A percentile compares a stretch with the other conserved stretches of the same genome.
Evolutionary conservation across 2,329 filamentous ascomycete species (phyloP).

Genomic region (Penicillium verrucosum): DNA sequence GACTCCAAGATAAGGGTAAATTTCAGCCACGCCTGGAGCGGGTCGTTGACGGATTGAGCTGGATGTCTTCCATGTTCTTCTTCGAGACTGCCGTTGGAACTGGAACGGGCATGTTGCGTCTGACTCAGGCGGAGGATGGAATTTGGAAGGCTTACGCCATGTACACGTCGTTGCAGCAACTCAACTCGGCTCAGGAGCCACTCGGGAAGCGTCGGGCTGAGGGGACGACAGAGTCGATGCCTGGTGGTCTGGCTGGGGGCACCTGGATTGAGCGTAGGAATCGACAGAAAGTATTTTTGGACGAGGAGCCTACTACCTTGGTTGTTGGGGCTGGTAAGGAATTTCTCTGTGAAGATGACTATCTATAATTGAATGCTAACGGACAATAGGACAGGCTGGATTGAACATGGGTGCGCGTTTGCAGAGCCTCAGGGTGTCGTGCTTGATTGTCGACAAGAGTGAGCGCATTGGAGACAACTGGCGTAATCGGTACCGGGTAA

Average conservation of each 20-base stretch:
- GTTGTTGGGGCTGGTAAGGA: slow-evolving; percentile 41
- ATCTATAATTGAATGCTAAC: neutral
- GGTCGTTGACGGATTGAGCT: slow-evolving; percentile 30
- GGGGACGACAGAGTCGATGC: slow-evolving; percentile 36
- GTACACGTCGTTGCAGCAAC: slow-evolving; percentile 39
- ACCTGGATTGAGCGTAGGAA: slow-evolving; percentile 39
- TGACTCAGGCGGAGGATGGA: slow-evolving; percentile 29
- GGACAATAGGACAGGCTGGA: slow-evolving; percentile 40
- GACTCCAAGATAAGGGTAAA: slow-evolving; percentile 33
- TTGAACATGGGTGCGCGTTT: slow-evolving; percentile 43
- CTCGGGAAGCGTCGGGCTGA: slow-evolving; percentile 31
- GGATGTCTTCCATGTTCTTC: slow-evolving; percentile 41
- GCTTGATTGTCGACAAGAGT: slow-evolving; percentile 47
- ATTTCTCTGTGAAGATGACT: neutral
- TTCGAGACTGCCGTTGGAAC: slow-evolving; percentile 38
- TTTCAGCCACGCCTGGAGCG: slow-evolving; percentile 30
- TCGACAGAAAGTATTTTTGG: slow-evolving; percentile 32
- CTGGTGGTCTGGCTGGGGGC: slow-evolving; percentile 30
- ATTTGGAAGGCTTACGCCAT: slow-evolving; percentile 41
- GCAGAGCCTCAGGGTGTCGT: slow-evolving; percentile 39
- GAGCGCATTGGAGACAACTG: slow-evolving; percentile 50
- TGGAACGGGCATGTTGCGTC: slow-evolving; percentile 37
- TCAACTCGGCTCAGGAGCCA: slow-evolving; percentile 36
- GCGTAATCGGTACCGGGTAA: slow-evolving; percentile 48
- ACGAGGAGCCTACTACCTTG: slow-evolving; percentile 40